Evolutionary conservation across 129 eudicot species (phyloP).

Genomic region (sunflower (Helianthus annuus)): HanXRQr2.0-SUNRISE NC_035446.2:167636603-167637102

Average conservation of each 20-base stretch:
- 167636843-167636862: constrained; percentile 82
- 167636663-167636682: constrained; percentile 68
- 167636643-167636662: constrained; percentile 94
- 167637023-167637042: constrained; percentile 90
- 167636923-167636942: constrained; percentile 66
- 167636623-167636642: constrained; percentile 82
- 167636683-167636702: constrained; percentile 64
- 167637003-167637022: constrained; percentile 93
- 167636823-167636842: constrained; percentile 81
- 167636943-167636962: constrained; percentile 84
- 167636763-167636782: constrained; percentile 77
- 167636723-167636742: constrained; percentile 63
- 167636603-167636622: constrained; percentile 77
- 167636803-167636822: constrained; percentile 70
- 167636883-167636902: constrained; percentile 21
- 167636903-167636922: constrained; percentile 42
- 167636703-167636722: constrained; percentile 78
- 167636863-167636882: constrained; percentile 49
- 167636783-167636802: constrained; percentile 90
- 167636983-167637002: constrained; percentile 54
- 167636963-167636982: constrained; percentile 71
- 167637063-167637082: constrained; percentile 96
- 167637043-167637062: constrained; percentile 93
- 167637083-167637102: constrained; percentile 54
- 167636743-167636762: constrained; percentile 63